Evolutionary conservation across 805 yeast genomes (phyloP).

Genomic region (Saturnispora galanensis): DNA sequence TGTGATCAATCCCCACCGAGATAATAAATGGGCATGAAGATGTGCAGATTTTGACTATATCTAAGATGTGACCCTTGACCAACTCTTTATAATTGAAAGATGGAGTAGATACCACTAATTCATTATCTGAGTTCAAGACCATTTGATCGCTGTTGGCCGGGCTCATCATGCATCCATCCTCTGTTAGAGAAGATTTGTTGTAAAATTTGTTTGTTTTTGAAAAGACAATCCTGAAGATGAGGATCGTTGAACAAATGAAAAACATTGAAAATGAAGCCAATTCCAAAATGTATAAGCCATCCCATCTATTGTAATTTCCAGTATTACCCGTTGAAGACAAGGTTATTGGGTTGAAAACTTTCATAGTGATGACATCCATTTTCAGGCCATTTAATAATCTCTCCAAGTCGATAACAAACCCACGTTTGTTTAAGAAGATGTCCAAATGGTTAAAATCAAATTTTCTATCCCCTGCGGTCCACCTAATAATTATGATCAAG

Average conservation of each 20-base stretch:
- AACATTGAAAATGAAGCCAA: conserved; percentile 42
- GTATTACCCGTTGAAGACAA: conserved; percentile 3
- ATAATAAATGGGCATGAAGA: conserved; percentile 58
- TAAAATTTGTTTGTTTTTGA: conserved; percentile 16
- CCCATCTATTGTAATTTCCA: conserved; percentile 33
- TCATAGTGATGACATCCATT: not conserved
- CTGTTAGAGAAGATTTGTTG: conserved; percentile 1
- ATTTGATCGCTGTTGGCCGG: not conserved
- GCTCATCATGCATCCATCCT: not conserved
- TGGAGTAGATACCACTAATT: not conserved
- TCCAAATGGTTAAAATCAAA: conserved; percentile 8
- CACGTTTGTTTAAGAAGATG: conserved; percentile 22
- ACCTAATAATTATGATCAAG: conserved; percentile 25
- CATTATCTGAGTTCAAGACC: not conserved
- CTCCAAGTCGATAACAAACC: conserved; percentile 22
- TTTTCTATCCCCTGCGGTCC: conserved; percentile 23
- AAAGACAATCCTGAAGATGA: conserved; percentile 34
- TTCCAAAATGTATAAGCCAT: conserved; percentile 46
- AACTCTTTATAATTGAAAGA: conserved; percentile 30
- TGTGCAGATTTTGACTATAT: conserved; percentile 50
- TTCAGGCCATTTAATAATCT: not conserved
- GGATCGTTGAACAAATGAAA: conserved; percentile 38
- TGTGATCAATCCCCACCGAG: conserved; percentile 66
- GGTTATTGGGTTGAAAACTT: conserved; percentile 1
- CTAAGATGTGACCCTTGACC: conserved; percentile 47